Evolutionary conservation across 352 stramenopile species (phyloP), one percentile per base, ranked within the genome.

Genomic region (Phytophthora ramorum): DNA sequence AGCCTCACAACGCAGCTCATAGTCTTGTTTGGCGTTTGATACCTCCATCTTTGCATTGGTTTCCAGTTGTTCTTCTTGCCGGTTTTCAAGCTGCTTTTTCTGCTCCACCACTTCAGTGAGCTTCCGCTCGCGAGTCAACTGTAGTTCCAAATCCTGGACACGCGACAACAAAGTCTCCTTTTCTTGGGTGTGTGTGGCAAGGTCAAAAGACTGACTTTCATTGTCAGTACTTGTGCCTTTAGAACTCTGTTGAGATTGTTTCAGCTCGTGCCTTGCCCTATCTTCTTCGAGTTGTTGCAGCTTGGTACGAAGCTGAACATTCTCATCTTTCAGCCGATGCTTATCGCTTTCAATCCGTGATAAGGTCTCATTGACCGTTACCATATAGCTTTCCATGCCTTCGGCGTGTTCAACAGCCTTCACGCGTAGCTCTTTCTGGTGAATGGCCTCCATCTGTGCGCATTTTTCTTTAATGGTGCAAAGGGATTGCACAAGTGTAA

Each of bases 401-500:
- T 53, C 59, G 8, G 60, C 58, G 10, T 79, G 66, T 17, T 75
- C 70, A 14, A 47, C 45, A 34, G 57, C 63, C 32, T 71, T 71
- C 14, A 75, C 19, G 7, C 67, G 50, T 4, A 69, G 51, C 16
- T 65, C 56, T 48, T 68, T 58, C 30, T 71, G 22, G 43, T 63
- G 45, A 37, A 57, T 22, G 50, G 24, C 34, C n/a, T 76, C 63
- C 53, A 63, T 61, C 28, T 73, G 58, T 13, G 64, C 69, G 26
- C 53, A 75, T 41, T 74, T 73, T 20, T 77, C 67, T 41, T 80
- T 83, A 1, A 78, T 69, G 7, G 61, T 60, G 19, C 67, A 79
- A 3, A 90, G 52, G 34, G 79, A 78, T 22, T 81, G 76, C 40
- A 86, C 47, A 9, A 90, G 69, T 4, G 70, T 43, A 2, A 77